Evolutionary conservation across 2,329 filamentous ascomycete genomes (phyloP), one percentile per base, ranked within the genome.

Genomic region (Fusarium albosuccineum): DNA sequence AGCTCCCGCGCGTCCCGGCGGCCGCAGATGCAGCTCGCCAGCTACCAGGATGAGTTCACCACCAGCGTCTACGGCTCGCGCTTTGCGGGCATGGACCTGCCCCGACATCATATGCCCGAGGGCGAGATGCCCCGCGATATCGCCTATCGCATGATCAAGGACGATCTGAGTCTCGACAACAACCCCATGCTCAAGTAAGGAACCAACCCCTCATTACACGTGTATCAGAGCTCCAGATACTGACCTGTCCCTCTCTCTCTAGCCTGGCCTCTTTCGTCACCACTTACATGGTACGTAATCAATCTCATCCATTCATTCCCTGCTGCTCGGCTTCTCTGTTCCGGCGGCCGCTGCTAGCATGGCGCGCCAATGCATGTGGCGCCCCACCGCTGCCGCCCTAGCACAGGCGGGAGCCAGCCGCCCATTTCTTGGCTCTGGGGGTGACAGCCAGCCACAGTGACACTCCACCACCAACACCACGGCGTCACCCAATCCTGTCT

Each of bases 121-220:
- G 75, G 81, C 17, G 92, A 97, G 80, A 97, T 97, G 94, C 95
- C 95, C 44, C 89, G 88, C 71, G 92, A 97, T 70, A 87, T 97
- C 53, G 95, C 95, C n/a, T 97, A 97, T 79, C 91, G 94, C 49
- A 92, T 97, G 92, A 97, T 97, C 85, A 95, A 93, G 83, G 95
- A 97, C 78, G 93, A 97, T 76, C 84, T 97, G 68, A 96, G 92
- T 67, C 84, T 97, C 53, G 95, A 98, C 77, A 94, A 94, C 57
- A 97, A 95, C 72, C 93, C 94, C 9, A 95, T 94, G 85, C 86
- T 97, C 67, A 93, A 91, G 90, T 92, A 81, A 71, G 85, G 16
- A 26, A 22, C 6, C 13, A 14, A 37, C 36, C 9, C 14, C 36
- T n/a, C 42, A 22, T 22, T 48, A 29, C 44, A 45, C 6, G 5